Evolutionary conservation across 2,329 filamentous ascomycete species (phyloP), one percentile per base, ranked within the genome.

Genomic region (Herpotrichia juniperi): DNA sequence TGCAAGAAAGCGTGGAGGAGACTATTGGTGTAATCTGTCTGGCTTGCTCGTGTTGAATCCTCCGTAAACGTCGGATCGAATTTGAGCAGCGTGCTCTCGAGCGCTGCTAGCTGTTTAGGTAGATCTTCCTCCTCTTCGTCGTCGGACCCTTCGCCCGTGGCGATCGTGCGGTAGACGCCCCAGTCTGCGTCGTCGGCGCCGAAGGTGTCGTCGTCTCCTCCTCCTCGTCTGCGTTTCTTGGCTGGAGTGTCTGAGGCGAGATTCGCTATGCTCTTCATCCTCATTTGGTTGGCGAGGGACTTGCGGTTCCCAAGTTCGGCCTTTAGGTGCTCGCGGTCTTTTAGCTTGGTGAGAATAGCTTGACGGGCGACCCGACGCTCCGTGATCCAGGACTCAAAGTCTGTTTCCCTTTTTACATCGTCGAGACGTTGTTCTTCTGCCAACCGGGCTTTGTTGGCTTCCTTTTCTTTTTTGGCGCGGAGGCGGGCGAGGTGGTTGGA

Each of bases 261-360:
- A 68, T 96, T 97, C 53, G 94, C 94, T 52, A 99, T 92, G 45
- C 88, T 93, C 78, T 97, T 97, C 94, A 99, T 99, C 57, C 94
- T 90, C 76, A 96, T 96, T 74, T 97, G 93, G 51, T 90, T 94
- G 8, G 94, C 94, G 17, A 97, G 86, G 0, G 93, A 97, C 74
- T 99, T 99, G 68, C 94, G 90, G 75, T 97, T 97, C 50, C 93
- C 93, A 1, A 97, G 84, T 68, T 99, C 94, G 37, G 92, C 91
- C 77, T 96, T 97, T 55, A 97, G 83, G 16, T 93, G 86, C 66
- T 97, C 92, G 46, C 92, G 88, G 62, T 97, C 93, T 74, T 96
- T 97, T 74, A 99, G 96, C 74, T 87, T 91, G 66, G 91, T 80
- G 7, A 89, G 82, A 2, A 96, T 80, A 19, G 84, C 83, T 58